phyloP scores from a whole-genome alignment of 495 filamentous ascomycete species.

The Aspergillus kassunensis region DNA sequence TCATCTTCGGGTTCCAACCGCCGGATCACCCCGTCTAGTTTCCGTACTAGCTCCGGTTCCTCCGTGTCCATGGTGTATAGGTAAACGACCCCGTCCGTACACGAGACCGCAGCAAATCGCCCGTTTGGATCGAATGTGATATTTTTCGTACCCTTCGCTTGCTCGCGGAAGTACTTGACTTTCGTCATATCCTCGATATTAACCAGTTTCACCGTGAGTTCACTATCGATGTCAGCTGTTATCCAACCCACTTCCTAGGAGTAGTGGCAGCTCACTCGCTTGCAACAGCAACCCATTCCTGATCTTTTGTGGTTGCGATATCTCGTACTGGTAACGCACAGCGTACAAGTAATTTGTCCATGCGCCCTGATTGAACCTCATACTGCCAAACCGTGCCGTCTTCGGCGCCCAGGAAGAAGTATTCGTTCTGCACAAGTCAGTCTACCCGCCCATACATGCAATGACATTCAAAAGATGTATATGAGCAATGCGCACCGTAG shows the following conservation, averaged over 20 bases:
- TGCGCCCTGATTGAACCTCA: conserved; percentile 66
- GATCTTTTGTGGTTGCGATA: conserved; percentile 76
- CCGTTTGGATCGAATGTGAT: conserved; percentile 83
- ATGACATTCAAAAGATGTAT: background rate
- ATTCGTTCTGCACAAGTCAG: conserved; percentile 55
- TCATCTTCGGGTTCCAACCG: conserved; percentile 74
- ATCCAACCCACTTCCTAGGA: background rate
- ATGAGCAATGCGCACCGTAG: conserved; percentile 50
- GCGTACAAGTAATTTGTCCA: conserved; percentile 76
- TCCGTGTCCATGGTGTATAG: conserved; percentile 80
- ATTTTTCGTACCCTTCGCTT: conserved; percentile 81
- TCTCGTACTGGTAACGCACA: conserved; percentile 81
- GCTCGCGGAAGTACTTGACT: conserved; percentile 72
- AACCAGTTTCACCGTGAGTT: conserved; percentile 85
- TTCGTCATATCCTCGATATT: conserved; percentile 71
- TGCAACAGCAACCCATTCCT: conserved; percentile 87
- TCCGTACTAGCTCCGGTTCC: conserved; percentile 73
- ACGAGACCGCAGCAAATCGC: conserved; percentile 71
- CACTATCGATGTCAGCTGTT: conserved; percentile 42
- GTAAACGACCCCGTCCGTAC: conserved; percentile 82
- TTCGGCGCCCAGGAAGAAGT: conserved; percentile 83
- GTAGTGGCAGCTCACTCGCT: conserved; percentile 69
- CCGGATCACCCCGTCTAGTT: conserved; percentile 81
- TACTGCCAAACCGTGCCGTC: conserved; percentile 92
- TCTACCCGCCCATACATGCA: background rate